Conservation (phyloP, 2,329 filamentous ascomycete genomes). For the Penicillium aurantiogriseum region DNA sequence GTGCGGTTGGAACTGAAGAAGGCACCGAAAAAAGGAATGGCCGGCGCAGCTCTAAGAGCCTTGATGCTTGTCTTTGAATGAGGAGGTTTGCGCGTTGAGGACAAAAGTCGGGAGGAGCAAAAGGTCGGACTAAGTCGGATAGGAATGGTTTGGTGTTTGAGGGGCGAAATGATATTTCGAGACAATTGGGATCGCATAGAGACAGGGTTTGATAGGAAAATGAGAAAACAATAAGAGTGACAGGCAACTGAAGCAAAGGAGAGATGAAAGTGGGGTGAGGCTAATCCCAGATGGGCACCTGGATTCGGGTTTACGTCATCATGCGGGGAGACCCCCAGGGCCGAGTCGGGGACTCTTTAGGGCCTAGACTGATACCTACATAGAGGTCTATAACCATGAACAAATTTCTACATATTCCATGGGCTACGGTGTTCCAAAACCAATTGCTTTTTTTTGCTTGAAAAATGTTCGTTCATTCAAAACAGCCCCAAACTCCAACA, state of each 20-base stretch:
- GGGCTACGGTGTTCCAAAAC: not conserved
- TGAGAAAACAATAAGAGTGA: not conserved
- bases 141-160: conserved; percentile 24
- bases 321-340: conserved; percentile 23
- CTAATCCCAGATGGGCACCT: conserved; percentile 6
- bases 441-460: not conserved
- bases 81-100: conserved; percentile 15
- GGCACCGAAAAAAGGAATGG: conserved; percentile 73
- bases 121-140: conserved; percentile 8
- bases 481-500: conserved; percentile 5
- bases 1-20: conserved; percentile 66
- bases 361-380: not conserved
- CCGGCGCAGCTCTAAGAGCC: conserved; percentile 65
- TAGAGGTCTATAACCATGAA: not conserved
- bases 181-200: conserved; percentile 31
- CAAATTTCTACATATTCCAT: not conserved
- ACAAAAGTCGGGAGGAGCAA: conserved; percentile 25
- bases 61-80: conserved; percentile 35
- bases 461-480: not conserved
- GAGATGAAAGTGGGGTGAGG: conserved; percentile 3
- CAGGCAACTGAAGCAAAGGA: not conserved
- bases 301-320: conserved; percentile 30
- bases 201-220: not conserved
- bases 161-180: conserved; percentile 21
- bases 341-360: not conserved